Base-by-base conservation (phyloP, 352 stramenopile species). In the Phytophthora brassicae region DNA sequence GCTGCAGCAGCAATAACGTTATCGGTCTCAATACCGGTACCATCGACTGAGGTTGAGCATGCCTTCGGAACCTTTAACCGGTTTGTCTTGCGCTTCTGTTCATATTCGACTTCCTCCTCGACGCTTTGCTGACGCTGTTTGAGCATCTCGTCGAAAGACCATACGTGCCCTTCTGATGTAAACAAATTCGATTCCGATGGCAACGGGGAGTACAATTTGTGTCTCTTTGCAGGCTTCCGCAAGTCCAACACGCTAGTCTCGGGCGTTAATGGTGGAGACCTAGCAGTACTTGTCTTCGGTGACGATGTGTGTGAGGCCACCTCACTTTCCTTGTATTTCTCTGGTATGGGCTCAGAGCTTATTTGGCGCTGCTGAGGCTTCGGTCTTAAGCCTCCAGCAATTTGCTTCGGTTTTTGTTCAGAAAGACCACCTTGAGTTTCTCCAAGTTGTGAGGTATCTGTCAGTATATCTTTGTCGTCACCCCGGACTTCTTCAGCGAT, bases 1-100 rank as follows among this genome's bases (percentile, higher is more conserved):
- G 81, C 71, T 31, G 63, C 64, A n/a, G 86, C 73, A 2, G 69
- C 72, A 4, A 72, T 28, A 1, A 82, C 77, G 41, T 88, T 83
- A 28, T 77, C 67, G n/a, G 26, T 36, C 36, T 72, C 52, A n/a
- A 47, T 4, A 6, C 14, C 44, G 26, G 52, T 36, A 4, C 43
- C 44, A 56, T 56, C 52, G 4, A 64, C 56, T 19, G 49, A 68
- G 17, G 52, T 50, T 31, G 77, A 86, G 42, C 77, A 86, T 19
- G 56, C 41, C 35, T 77, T 70, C 24, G 75, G 75, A 6, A 85
- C 60, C 43, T 70, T 69, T 0, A 77, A 54, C 2, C 56, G 74
- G 19, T 57, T 68, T 26, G 38, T 68, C 36, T 74, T 71, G 16
- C 60, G 57, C 26, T 69, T 68, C 29, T 41, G 45, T 29, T 81